Base-by-base conservation (phyloP, 495 filamentous ascomycete genomes). In the Tuber borchii region DNA sequence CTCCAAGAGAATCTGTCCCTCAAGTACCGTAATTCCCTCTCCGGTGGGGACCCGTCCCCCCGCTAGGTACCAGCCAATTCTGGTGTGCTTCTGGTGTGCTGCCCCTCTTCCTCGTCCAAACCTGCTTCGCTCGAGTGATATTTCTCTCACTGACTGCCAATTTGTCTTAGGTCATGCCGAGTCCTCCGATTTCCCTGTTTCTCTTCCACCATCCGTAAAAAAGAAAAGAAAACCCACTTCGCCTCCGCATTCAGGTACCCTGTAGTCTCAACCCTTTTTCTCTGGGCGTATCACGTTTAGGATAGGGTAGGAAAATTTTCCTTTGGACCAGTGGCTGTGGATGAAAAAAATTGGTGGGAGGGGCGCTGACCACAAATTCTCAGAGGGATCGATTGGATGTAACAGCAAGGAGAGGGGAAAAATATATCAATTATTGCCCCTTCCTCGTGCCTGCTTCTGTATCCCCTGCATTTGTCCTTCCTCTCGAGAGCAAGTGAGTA, bases 381-480 rank as follows among this genome's bases (percentile, higher is more conserved):
- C 26, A 51, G 71, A 73, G 69, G 51, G 51, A 71, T 71, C 56
- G 72, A 79, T 79, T 79, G 76, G 76, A 40, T 78, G 46, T 56
- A 45, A 77, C 68, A 65, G 56, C 14, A 65, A 26, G 56, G 26
- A 31, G 14, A 31, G 56, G 14, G 12, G 26, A 34, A n/a, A 61
- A 61, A 73, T 3, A 65, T 68, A 71, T 45, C 45, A 77, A 77
- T 71, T 44, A 77, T 61, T 70, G 31, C 65, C 42, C 42, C 71
- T 77, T 74, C 43, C 26, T 75, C 69, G 77, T 78, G 77, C 77
- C 77, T 78, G 77, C 77, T 40, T 73, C 75, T 78, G 40, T 72
- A 76, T 69, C 40, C 75, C 75, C 75, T 75, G 75, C 61, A 76
- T 72, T 43, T 76, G 48, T 42, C 37, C 70, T 44, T 12, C 61